Percentiles rank a stretch among this genome's conserved stretches.
Evolutionary conservation across 2,329 filamentous ascomycete genomes (phyloP).

Genomic region (Chaetomiaceae sp.): DNA sequence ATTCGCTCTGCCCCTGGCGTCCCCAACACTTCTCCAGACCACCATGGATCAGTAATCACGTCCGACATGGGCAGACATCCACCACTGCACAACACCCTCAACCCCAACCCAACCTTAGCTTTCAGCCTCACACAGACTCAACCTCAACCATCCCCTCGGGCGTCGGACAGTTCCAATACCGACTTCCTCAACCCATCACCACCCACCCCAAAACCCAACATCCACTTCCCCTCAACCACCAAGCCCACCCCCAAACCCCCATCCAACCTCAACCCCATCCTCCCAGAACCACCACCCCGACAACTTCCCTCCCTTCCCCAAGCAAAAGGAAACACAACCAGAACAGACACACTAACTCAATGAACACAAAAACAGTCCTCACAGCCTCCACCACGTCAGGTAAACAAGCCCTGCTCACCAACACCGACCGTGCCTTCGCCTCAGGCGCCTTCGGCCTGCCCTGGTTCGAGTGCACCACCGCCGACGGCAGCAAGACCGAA

Average conservation of each 20-base stretch:
- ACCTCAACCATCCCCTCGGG: too few species aligned
- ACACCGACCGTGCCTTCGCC: slow-evolving; percentile 36
- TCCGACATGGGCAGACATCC: too few species aligned
- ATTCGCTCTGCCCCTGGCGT: too few species aligned
- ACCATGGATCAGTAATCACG: neutral
- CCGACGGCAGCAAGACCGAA: slow-evolving; percentile 29
- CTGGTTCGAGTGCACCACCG: slow-evolving; percentile 36
- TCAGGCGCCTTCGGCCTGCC: slow-evolving; percentile 37
- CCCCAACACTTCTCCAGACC: too few species aligned
- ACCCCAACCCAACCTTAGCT: too few species aligned
- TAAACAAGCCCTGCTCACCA: slow-evolving; percentile 30
- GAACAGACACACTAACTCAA: neutral
- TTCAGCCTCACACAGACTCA: too few species aligned
- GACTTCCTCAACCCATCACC: too few species aligned
- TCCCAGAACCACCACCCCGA: neutral
- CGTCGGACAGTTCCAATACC: too few species aligned
- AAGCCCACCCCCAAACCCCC: neutral
- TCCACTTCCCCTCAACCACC: neutral
- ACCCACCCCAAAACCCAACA: too few species aligned
- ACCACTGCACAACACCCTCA: too few species aligned
- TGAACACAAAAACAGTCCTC: slow-evolving; percentile 24
- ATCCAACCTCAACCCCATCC: neutral
- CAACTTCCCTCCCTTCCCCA: neutral
- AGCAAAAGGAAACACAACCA: neutral
- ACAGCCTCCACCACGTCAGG: slow-evolving; percentile 27